Conservation (phyloP, 164 flowering plant species). For the Aristolochia fimbriata region DNA sequence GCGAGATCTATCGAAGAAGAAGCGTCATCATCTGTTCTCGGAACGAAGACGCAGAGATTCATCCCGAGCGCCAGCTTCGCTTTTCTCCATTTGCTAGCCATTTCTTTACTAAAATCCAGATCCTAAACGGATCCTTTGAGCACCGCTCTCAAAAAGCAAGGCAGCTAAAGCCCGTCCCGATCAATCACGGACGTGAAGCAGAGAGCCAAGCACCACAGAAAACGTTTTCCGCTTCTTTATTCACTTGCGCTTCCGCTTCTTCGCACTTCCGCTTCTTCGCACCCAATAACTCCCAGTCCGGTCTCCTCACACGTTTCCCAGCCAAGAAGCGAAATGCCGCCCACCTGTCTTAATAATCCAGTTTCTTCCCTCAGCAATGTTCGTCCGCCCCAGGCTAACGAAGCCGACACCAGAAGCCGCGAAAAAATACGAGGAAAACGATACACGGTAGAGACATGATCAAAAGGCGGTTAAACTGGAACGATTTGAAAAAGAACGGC, state of each 20-base stretch:
- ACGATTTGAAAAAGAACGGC: not conserved
- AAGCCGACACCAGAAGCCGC: not conserved
- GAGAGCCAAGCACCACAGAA: not conserved
- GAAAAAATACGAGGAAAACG: not conserved
- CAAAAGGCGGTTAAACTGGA: not conserved
- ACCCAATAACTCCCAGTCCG: not conserved
- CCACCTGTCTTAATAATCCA: not conserved
- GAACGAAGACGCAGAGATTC: constrained; percentile 46
- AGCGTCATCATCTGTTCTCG: constrained; percentile 30
- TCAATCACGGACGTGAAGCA: too few species aligned
- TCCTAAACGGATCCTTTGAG: not conserved
- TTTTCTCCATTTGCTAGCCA: constrained; percentile 85
- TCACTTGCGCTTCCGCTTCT: too few species aligned
- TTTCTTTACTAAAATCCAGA: constrained; percentile 9
- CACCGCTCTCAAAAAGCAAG: not conserved
- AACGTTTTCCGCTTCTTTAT: not conserved
- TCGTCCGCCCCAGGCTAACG: not conserved
- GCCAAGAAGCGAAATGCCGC: not conserved
- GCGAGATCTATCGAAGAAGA: constrained; percentile 12
- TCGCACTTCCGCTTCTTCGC: not conserved
- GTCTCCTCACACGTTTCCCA: not conserved
- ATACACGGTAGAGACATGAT: not conserved
- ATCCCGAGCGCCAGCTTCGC: constrained; percentile 58
- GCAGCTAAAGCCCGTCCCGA: not conserved
- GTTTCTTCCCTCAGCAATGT: too few species aligned